A percentile compares a stretch with the other conserved stretches of the same genome.
These are phyloP conservation scores for Talaromyces sp. DNA, from an alignment of 2,329 filamentous ascomycete species.

Conservation along the genomic window DNA sequence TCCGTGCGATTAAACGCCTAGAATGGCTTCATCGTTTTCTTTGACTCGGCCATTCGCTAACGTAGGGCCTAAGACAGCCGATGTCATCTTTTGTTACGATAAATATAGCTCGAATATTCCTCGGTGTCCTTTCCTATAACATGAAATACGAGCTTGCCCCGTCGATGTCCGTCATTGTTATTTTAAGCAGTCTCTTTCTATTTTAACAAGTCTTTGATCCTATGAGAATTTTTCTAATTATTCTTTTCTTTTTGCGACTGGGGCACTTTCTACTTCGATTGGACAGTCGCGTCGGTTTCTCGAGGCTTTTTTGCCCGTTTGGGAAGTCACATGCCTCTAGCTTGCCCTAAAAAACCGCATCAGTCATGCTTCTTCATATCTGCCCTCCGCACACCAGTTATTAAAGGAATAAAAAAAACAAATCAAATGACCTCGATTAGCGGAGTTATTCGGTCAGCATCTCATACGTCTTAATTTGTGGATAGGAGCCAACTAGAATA, in stretches of 20 bases:
- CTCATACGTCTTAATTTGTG: not conserved
- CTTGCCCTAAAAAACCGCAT: not conserved
- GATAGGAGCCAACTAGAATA: not conserved
- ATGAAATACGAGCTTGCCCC: not conserved
- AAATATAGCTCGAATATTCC: not conserved
- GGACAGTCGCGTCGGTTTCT: not conserved
- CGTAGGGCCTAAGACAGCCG: no score
- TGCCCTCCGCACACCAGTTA: not conserved
- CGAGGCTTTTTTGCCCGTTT: not conserved
- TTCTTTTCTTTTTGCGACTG: not conserved
- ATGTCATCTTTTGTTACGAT: not conserved
- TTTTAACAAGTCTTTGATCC: not conserved
- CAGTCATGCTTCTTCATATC: not conserved
- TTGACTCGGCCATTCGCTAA: not conserved
- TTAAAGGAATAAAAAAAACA: not conserved
- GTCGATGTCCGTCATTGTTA: not conserved
- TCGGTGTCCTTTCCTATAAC: not conserved
- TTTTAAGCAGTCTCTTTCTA: not conserved
- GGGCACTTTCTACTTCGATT: not conserved
- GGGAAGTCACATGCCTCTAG: not conserved
- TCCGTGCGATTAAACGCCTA: not conserved
- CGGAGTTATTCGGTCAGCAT: not conserved
- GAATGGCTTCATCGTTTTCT: not conserved
- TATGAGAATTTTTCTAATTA: not conserved
- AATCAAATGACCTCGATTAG: not conserved